Base-by-base conservation (phyloP, 306 rosid genomes). In the Vigna nakashimae region DNA sequence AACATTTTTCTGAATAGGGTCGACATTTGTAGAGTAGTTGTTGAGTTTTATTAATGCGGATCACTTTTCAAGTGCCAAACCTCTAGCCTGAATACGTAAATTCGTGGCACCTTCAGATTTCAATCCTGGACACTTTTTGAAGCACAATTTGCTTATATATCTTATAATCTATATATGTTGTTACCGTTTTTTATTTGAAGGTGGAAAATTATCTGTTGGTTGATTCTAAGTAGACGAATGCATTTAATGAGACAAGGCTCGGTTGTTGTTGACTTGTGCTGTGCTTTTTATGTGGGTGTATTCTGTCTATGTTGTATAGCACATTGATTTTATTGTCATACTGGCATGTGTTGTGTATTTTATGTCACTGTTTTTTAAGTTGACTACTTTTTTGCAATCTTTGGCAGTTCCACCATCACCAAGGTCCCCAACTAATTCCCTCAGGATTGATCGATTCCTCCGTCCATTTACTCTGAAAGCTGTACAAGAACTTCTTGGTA, bases 401-500 rank as follows among this genome's bases (percentile, higher is more conserved):
- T 85, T 83, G 71, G 82, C 91, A 96, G 99, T 96, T 82, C 99
- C 98, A 71, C 92, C 94, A 46, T 73, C 99, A 0, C 90, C 80
- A 67, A 89, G 80, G 65, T 32, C 97, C 73, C 94, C 98, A 18
- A 96, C 97, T 51, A 89, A 82, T 82, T 93, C 99, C 49, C 90
- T 96, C 52, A 86, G 90, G 81, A 90, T 96, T 58, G 98, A 91
- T 76, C 90, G 87, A 15, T 96, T 96, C 78, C 90, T 93, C 76
- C 97, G 99, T 36, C 99, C 99, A 55, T 93, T 96, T 84, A 96
- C 98, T 77, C 87, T 96, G 77, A 96, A 96, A 85, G 92, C 94
- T 34, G 98, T 96, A 81, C 99, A 93, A 87, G 99, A 93, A 67
- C 93, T 96, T 89, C 75, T 96, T 24, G 97, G 94, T 24, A 93